Evolutionary conservation across 179 eudicot genomes (phyloP).

Genomic region (Amaranthus tricolor): DNA sequence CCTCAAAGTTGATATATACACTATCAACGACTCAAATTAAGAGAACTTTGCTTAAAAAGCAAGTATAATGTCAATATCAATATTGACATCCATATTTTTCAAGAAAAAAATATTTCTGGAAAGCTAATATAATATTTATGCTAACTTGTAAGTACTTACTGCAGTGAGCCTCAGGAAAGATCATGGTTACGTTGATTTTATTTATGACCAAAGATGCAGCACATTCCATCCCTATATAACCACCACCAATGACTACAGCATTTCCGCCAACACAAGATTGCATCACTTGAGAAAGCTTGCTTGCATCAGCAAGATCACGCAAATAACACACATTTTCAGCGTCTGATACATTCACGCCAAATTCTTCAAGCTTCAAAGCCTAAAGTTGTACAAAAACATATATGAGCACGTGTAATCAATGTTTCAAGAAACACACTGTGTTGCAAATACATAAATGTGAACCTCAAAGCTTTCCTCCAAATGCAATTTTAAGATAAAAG

Average conservation of each 20-base stretch:
- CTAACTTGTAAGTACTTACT: constrained; percentile 48
- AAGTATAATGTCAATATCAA: neutral
- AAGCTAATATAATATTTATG: neutral
- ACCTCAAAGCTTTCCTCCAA: neutral
- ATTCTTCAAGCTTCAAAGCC: constrained; percentile 99
- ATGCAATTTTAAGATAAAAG: neutral
- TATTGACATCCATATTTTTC: neutral
- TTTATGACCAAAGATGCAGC: constrained; percentile 94
- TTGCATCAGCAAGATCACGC: constrained; percentile 89
- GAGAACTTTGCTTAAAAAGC: neutral
- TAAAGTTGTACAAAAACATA: constrained; percentile 28
- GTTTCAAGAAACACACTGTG: neutral
- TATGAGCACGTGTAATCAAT: constrained; percentile 16
- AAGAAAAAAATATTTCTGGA: neutral
- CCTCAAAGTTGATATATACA: neutral
- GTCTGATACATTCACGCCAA: constrained; percentile 81
- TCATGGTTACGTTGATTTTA: constrained; percentile 94
- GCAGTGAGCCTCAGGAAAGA: constrained; percentile 89
- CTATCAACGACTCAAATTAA: neutral
- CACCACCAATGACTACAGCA: constrained; percentile 97
- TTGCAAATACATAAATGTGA: neutral
- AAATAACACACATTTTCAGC: constrained; percentile 91
- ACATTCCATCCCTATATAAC: constrained; percentile 99
- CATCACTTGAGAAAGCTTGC: constrained; percentile 68
- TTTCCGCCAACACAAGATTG: constrained; percentile 66